Evolutionary conservation across 2,329 filamentous ascomycete genomes (phyloP).

Genomic region (Pestalotiopsis sp.): DNA sequence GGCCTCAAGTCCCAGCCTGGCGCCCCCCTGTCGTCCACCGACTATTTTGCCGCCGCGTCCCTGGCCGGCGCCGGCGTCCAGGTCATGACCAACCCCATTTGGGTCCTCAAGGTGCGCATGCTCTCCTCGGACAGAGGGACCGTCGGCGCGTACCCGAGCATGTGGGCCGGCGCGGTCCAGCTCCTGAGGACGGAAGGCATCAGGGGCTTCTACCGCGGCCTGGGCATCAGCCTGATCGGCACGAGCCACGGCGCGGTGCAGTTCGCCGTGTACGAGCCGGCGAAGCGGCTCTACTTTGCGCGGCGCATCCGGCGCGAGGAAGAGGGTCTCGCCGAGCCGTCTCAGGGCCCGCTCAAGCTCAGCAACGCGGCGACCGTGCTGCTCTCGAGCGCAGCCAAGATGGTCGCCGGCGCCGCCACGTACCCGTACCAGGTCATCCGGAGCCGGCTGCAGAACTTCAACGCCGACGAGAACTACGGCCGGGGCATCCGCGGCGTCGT

Average conservation of each 20-base stretch:
- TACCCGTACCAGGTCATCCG: conserved; percentile 96
- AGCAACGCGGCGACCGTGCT: conserved; percentile 77
- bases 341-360: conserved; percentile 41
- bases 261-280: conserved; percentile 89
- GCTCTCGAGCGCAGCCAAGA: conserved; percentile 79
- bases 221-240: conserved; percentile 80
- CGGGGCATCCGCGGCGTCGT: conserved; percentile 72
- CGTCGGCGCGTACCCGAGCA: conserved; percentile 78
- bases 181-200: conserved; percentile 74
- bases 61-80: conserved; percentile 73
- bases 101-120: conserved; percentile 99
- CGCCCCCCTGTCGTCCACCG: conserved; percentile 55
- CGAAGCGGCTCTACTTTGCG: conserved; percentile 59
- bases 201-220: conserved; percentile 83
- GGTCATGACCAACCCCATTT: conserved; percentile 88
- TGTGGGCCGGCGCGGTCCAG: conserved; percentile 68
- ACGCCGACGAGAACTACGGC: conserved; percentile 74
- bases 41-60: conserved; percentile 83
- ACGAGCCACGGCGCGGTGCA: conserved; percentile 93
- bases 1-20: conserved; percentile 27
- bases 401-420: conserved; percentile 85
- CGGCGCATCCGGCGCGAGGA: conserved; percentile 27
- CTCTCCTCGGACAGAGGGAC: conserved; percentile 76
- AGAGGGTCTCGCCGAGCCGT: conserved; percentile 20
- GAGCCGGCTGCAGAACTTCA: conserved; percentile 85